Evolutionary conservation across 1,139 yeast genomes (phyloP).

Genomic region (Taphrina populina): DNA sequence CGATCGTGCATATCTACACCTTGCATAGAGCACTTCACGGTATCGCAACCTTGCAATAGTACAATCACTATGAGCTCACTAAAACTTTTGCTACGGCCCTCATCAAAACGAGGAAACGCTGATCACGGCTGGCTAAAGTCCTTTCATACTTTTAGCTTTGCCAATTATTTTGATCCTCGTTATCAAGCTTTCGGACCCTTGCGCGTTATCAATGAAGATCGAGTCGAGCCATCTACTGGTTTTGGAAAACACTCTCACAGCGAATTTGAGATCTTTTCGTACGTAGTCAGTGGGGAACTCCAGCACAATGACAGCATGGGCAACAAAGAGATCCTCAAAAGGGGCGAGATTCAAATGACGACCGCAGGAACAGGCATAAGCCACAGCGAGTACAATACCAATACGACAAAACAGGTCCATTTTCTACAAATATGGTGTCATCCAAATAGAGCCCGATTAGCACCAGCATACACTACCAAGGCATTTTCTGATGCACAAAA

Average conservation of each 20-base stretch:
- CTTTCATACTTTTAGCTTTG: conserved; percentile 31
- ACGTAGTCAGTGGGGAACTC: conserved; percentile 26
- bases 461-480: conserved; percentile 30
- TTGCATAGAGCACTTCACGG: too few relatives aligned
- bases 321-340: conserved; percentile 27
- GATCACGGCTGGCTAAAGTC: conserved; percentile 34
- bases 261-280: conserved; percentile 30
- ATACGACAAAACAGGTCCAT: conserved; percentile 17
- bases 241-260: conserved; percentile 32
- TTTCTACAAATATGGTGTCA: conserved; percentile 34
- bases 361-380: conserved; percentile 34
- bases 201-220: conserved; percentile 34
- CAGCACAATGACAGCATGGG: conserved; percentile 33
- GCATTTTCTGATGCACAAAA: conserved; percentile 23
- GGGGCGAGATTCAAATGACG: conserved; percentile 33
- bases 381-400: conserved; percentile 34
- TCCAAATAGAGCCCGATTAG: conserved; percentile 19
- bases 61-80: neutral
- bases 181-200: conserved; percentile 22
- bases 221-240: conserved; percentile 27
- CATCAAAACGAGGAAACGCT: conserved; percentile 27
- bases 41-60: too few relatives aligned
- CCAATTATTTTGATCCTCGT: conserved; percentile 21
- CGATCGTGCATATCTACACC: too few relatives aligned
- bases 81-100: conserved; percentile 19